Evolutionary conservation across 1,139 yeast species (phyloP), one percentile per base, ranked within the genome.

Genomic region (Yamadazyma blattariae): DNA sequence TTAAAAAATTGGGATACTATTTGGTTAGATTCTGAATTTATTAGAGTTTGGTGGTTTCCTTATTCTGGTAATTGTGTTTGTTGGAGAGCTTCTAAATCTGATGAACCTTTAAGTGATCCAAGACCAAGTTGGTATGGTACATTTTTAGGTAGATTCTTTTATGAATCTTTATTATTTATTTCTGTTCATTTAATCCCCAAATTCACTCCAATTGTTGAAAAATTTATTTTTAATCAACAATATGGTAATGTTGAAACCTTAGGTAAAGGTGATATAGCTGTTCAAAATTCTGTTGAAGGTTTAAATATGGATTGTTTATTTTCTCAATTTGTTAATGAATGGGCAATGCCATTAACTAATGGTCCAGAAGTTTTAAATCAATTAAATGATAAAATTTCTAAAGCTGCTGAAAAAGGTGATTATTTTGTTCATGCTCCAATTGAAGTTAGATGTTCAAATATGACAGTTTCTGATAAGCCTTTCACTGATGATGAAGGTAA

Each of bases 11-110:
- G 94, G 89, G 80, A 79, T 40, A 67, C 71, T 12, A 62, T 90
- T 29, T 92, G 97, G 96, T 77, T 87, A 7, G 81, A 87, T 35
- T 75, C 90, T n/a, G 98, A 92, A 61, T 92, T 81, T 51, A 82
- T 88, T 30, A 76, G 97, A 45, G 77, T 89, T 33, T 92, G 97
- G 97, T 92, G 98, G 97, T 92, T 86, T 59, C 98, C 98, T 1
- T 92, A 92, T 57, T 74, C 94, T 16, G 77, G 77, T 37, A 82
- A 82, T 50, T 87, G 96, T 64, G 81, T 89, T 24, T 66, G 89
- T 34, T 92, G 97, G 97, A 77, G 95, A 53, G 97, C 95, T 21
- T 68, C 78, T 29, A 87, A 87, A 54, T 67, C 82, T 2, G 65
- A 66, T 19, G 86, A 82, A 29, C 75, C 82, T 1, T 62, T 79